These are phyloP conservation scores for Cinnamomum chago DNA, from an alignment of 164 flowering plant species.

Conservation along the genomic window DNA sequence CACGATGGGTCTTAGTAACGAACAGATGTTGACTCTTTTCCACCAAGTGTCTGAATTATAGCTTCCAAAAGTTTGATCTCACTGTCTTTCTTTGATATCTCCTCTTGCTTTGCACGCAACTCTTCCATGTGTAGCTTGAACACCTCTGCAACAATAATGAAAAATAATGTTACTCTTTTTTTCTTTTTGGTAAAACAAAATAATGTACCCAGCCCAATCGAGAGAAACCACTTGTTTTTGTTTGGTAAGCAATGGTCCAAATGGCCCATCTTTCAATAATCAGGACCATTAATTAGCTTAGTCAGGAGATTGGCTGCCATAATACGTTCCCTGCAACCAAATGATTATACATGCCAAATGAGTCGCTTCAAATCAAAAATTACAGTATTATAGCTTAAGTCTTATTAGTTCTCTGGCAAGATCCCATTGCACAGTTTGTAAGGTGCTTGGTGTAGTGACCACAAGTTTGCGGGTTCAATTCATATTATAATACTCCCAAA, in stretches of 20 bases:
- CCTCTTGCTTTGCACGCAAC: constrained; percentile 78
- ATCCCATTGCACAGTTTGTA: no score
- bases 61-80: constrained; percentile 88
- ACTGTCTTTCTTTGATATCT: constrained; percentile 60
- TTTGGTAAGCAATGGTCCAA: neutral
- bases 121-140: constrained; percentile 91
- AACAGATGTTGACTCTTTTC: constrained; percentile 28
- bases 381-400: no score
- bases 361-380: no score
- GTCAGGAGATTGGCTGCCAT: no score
- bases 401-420: no score
- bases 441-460: no score
- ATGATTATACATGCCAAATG: no score
- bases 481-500: no score
- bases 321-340: no score
- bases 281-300: neutral
- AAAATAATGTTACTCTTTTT: no score
- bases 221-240: neutral
- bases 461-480: no score
- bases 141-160: constrained; percentile 52
- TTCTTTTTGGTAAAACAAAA: no score
- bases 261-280: neutral
- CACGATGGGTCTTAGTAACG: neutral
- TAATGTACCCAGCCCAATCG: neutral
- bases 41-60: constrained; percentile 83